Evolutionary conservation across 352 stramenopile genomes (phyloP), one percentile per base, ranked within the genome.

Genomic region (Thraustochytrium sp.): DNA sequence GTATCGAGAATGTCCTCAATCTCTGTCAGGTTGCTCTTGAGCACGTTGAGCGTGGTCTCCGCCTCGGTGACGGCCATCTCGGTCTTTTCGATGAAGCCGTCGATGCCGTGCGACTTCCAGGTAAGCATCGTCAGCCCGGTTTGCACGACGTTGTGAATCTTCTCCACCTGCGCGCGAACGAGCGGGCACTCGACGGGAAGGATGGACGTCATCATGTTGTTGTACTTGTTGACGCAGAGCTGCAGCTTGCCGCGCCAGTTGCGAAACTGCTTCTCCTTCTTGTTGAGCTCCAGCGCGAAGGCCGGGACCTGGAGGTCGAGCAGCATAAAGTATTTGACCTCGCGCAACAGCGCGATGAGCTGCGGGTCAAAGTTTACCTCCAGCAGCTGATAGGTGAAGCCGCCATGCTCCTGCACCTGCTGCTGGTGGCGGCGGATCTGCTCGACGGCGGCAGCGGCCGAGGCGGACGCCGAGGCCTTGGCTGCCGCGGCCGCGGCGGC

Each of bases 151-250:
- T 89, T 88, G 82, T 99, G 95, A 54, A 99, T 98, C 77, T 97
- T 98, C 72, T 94, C 92, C 51, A 99, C 92, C 84, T 98, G 97
- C 16, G 94, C 93, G 61, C 92, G 90, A 34, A 98, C 90, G 4
- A 99, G 88, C 18, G 96, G 95, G 85, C 98, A 96, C 86, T 99
- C 96, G 2, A 99, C 91, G 3, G 96, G 94, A 61, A 98, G 93
- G 16, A 99, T 90, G 11, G 92, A 93, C 82, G 97, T 93, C 74
- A 98, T 94, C 87, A 98, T 97, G 31, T 91, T 92, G 86, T 99
- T 99, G 89, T 99, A 98, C 76, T 96, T 97, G 59, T 98, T 95
- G 0, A 98, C 95, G 85, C 98, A 98, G 76, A 98, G 94, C 85
- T 98, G 94, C 46, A 99, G 87, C 86, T 98, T 97, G 1, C 93